Evolutionary conservation across 305 asterid genomes (phyloP), one percentile per base, ranked within the genome.

Genomic region (Fraxinus platypoda): DNA sequence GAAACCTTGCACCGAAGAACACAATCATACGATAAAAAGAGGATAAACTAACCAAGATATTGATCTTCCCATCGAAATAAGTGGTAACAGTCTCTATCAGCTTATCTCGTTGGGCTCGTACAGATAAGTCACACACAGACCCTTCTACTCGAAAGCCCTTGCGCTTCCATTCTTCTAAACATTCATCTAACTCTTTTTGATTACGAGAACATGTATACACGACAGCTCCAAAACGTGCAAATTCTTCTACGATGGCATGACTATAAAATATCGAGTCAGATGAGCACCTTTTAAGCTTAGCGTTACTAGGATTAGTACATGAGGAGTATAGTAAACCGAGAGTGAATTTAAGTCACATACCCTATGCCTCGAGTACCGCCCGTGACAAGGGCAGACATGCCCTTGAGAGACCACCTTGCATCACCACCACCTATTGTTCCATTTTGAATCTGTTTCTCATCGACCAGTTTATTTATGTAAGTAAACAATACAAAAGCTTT

Each of bases 351-450:
- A 41, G 43, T 21, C 15, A 59, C 75, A 13, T 26, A 85, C 87
- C 88, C 90, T 7, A 85, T 87, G 84, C 88, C 89, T 82, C 81
- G 41, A 19, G 89, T 84, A 35, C 89, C 89, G 21, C 87, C 87
- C 2, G 87, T 87, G 8, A 87, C 88, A 23, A 87, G 82, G 38
- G 86, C 90, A 15, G 83, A 81, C 87, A 23, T 80, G 57, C 88
- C 88, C 41, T 83, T 68, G 11, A 87, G 83, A 59, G 87, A 78
- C 90, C 90, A 87, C 35, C 88, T 80, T 17, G 52, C 78, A 19
- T 80, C 81, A 54, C 62, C 49, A 19, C 25, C 25, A 13, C 38
- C 59, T 70, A 74, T 68, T 41, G 13, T 46, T 75, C 82, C 82
- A 79, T 79, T 70, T 26, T 12, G 74, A 68, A 30, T 23, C 73